phyloP scores from a whole-genome alignment of 129 eudicot species.

The Lactuca sativa region DNA sequence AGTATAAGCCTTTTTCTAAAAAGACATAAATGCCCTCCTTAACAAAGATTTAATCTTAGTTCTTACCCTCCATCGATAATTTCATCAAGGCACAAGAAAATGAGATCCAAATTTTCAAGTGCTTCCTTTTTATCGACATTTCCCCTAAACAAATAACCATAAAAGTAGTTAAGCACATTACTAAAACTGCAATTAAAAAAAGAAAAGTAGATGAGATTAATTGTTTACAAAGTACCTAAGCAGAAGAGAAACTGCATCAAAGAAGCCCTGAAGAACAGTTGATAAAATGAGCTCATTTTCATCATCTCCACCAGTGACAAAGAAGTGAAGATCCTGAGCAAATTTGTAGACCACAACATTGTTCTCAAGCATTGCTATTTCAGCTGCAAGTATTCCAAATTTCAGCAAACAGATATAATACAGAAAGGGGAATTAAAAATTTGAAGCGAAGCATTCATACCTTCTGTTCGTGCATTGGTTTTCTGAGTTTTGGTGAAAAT shows the following conservation, averaged over 20 bases:
- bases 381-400: constrained; percentile 50
- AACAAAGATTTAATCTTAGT: neutral
- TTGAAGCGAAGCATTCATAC: constrained; percentile 16
- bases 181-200: neutral
- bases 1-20: no score
- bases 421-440: no score
- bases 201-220: neutral
- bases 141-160: constrained; percentile 41
- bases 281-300: constrained; percentile 85
- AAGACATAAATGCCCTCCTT: no score
- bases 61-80: constrained; percentile 91
- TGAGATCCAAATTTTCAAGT: constrained; percentile 85
- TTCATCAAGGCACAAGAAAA: constrained; percentile 87
- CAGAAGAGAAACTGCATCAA: constrained; percentile 79
- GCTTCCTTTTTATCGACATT: constrained; percentile 84
- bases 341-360: constrained; percentile 73
- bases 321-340: constrained; percentile 89
- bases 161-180: neutral
- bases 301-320: constrained; percentile 87
- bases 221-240: constrained; percentile 56
- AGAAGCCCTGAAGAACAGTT: constrained; percentile 80
- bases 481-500: constrained; percentile 72
- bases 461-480: constrained; percentile 76
- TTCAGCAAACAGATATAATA: no score
- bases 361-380: constrained; percentile 79